Conservation (phyloP, 176 grass and related monocot genomes). For the Cenchrus fungigraminus region DNA sequence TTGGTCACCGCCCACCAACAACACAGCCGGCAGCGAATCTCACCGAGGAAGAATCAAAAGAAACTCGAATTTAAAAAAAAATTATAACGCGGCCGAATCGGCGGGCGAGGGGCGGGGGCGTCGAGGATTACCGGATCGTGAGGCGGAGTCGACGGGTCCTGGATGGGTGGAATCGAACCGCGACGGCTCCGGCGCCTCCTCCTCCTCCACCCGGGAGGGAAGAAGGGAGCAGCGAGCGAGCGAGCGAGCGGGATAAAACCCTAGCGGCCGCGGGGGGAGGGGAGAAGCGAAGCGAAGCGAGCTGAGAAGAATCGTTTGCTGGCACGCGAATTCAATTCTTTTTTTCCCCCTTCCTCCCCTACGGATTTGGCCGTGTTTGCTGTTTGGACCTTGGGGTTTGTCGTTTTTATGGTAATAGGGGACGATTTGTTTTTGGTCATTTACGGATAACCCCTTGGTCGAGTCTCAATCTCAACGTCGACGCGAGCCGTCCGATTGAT, state of each 20-base stretch:
- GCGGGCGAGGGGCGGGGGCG: background rate
- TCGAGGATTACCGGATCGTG: background rate
- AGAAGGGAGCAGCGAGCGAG: background rate
- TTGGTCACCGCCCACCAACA: background rate
- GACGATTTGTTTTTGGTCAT: background rate
- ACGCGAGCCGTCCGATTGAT: background rate
- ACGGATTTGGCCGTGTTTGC: background rate
- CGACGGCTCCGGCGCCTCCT: background rate
- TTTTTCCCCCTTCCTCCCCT: background rate
- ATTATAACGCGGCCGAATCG: background rate
- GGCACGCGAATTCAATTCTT: background rate
- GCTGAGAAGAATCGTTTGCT: background rate
- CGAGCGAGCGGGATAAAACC: slow-evolving; percentile 22
- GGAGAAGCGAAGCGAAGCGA: background rate
- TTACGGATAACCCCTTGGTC: background rate
- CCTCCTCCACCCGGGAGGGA: background rate
- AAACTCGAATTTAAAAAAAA: background rate
- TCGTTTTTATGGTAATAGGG: background rate
- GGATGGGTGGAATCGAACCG: background rate
- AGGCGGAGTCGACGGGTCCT: background rate
- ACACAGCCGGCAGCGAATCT: background rate
- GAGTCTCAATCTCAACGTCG: background rate
- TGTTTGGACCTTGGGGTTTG: background rate
- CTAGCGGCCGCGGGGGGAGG: slow-evolving; percentile 26
- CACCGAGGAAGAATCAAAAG: background rate